Conservation (phyloP, 1,284 basidiomycete species). For the Irpex lacteus region DNA sequence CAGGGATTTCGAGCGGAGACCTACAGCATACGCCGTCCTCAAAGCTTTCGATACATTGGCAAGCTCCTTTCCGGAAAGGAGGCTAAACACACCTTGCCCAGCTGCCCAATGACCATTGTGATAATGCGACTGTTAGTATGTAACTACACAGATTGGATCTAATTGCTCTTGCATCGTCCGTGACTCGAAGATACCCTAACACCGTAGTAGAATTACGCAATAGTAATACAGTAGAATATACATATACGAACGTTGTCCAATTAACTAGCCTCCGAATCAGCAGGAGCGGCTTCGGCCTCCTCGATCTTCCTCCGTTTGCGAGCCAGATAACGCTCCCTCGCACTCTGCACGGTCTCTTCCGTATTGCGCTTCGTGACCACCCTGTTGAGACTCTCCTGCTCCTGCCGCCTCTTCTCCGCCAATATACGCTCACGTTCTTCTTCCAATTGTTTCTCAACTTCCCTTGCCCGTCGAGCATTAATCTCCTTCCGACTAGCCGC, state of each 20-base stretch:
- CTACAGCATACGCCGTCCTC: conserved; percentile 45
- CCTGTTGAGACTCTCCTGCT: conserved; percentile 56
- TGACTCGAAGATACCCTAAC: not conserved
- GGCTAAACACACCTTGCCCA: conserved; percentile 22
- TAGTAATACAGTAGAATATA: conserved; percentile 9
- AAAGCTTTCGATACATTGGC: conserved; percentile 47
- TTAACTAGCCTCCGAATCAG: conserved; percentile 7
- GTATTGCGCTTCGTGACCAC: conserved; percentile 67
- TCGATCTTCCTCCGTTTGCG: conserved; percentile 79
- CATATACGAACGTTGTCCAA: not conserved
- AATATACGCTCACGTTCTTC: conserved; percentile 62
- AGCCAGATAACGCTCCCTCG: conserved; percentile 73
- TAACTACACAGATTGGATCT: too few relatives aligned
- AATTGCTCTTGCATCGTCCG: not conserved
- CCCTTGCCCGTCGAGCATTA: conserved; percentile 70
- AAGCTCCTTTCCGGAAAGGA: conserved; percentile 32
- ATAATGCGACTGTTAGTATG: not conserved
- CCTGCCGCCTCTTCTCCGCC: conserved; percentile 55
- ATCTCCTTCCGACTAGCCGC: conserved; percentile 81
- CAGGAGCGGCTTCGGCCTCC: conserved; percentile 16
- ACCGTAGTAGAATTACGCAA: conserved; percentile 1
- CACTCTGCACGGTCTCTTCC: conserved; percentile 67
- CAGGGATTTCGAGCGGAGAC: conserved; percentile 47
- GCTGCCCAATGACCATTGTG: not conserved
- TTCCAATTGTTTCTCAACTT: conserved; percentile 73